Conservation (phyloP, 129 eudicot species). For the Chrysanthemum lavandulifolium region DNA sequence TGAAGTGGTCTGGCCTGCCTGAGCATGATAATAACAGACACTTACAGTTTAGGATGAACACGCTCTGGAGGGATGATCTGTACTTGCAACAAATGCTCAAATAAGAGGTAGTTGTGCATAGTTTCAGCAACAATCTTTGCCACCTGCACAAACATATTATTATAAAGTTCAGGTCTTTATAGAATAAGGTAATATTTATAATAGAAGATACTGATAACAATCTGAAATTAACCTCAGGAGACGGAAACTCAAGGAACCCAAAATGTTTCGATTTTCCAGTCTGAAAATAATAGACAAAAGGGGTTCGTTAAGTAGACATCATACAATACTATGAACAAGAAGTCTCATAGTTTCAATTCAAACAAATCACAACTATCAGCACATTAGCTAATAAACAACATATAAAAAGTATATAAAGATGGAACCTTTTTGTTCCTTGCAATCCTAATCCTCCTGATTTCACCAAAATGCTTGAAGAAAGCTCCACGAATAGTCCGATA, state of each 20-base stretch:
- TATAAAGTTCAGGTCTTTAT: not conserved
- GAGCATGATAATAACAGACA: too few species aligned
- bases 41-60: too few species aligned
- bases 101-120: too few species aligned
- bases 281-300: slow-evolving; percentile 35
- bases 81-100: too few species aligned
- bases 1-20: too few species aligned
- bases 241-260: slow-evolving; percentile 86
- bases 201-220: not conserved
- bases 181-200: not conserved
- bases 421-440: slow-evolving; percentile 86
- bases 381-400: too few species aligned
- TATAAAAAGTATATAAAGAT: too few species aligned
- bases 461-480: slow-evolving; percentile 84
- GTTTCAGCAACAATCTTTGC: too few species aligned
- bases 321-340: not conserved
- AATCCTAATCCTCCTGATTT: slow-evolving; percentile 65
- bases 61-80: too few species aligned
- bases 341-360: too few species aligned
- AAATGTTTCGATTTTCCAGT: slow-evolving; percentile 94
- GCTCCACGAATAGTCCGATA: slow-evolving; percentile 38
- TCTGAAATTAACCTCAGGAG: slow-evolving; percentile 66
- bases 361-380: too few species aligned
- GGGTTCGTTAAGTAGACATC: not conserved
- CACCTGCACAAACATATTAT: slow-evolving; percentile 44